Conservation (phyloP, 768 basidiomycete genomes). For the Dendrothele bispora region DNA sequence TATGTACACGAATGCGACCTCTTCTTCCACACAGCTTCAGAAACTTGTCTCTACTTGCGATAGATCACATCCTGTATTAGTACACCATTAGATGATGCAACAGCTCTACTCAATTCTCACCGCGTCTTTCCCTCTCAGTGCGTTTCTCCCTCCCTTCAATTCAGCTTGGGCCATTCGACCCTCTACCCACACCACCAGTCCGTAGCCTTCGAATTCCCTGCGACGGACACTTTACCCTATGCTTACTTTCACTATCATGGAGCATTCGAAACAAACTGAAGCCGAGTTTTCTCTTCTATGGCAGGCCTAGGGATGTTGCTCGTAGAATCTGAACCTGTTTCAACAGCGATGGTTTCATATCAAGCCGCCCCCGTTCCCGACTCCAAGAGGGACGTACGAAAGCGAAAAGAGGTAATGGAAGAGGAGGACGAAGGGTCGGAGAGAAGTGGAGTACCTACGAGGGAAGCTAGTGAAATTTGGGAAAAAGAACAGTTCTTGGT, state of each 20-base stretch:
- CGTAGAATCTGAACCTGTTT: too few species aligned
- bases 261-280: constrained; percentile 85
- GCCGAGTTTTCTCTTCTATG: constrained; percentile 88
- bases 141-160: constrained; percentile 11
- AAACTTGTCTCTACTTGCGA: constrained; percentile 49
- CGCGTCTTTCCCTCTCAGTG: constrained; percentile 91
- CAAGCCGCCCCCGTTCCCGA: too few species aligned
- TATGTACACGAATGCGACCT: constrained; percentile 28
- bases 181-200: background rate
- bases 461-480: too few species aligned
- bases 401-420: too few species aligned
- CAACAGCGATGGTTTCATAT: too few species aligned
- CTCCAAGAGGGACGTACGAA: too few species aligned
- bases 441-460: too few species aligned
- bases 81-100: constrained; percentile 93
- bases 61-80: constrained; percentile 93
- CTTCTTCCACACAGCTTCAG: background rate
- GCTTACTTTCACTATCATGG: constrained; percentile 95
- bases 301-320: too few species aligned
- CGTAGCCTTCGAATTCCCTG: constrained; percentile 83
- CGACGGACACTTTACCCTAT: constrained; percentile 88
- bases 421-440: too few species aligned
- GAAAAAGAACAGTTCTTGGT: too few species aligned
- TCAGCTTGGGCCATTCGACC: background rate
- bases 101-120: constrained; percentile 87